Conservation (phyloP, 2,329 filamentous ascomycete species). For the Exophiala xenobiotica region DNA sequence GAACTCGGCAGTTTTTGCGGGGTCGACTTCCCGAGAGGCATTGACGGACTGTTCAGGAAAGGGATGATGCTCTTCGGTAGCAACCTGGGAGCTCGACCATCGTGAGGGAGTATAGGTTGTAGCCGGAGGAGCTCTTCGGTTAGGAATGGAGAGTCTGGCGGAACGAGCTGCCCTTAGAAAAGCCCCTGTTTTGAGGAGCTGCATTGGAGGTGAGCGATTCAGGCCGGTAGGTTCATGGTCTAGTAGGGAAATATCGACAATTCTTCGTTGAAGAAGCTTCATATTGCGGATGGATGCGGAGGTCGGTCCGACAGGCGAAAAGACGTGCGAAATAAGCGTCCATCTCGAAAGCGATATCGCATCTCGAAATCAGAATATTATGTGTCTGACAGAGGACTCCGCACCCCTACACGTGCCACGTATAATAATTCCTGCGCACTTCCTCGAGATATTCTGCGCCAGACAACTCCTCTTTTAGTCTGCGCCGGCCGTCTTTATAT, state of each 20-base stretch:
- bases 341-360: constrained; percentile 7
- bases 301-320: background rate
- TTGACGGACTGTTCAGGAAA: constrained; percentile 27
- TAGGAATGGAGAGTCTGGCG: constrained; percentile 15
- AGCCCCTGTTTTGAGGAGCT: constrained; percentile 27
- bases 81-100: constrained; percentile 21
- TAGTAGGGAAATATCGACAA: too few species aligned
- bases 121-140: constrained; percentile 4
- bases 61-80: constrained; percentile 6
- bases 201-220: constrained; percentile 17
- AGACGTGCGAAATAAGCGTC: background rate
- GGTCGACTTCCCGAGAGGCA: constrained; percentile 22
- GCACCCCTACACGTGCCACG: too few species aligned
- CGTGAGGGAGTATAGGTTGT: constrained; percentile 11
- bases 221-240: too few species aligned
- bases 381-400: too few species aligned
- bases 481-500: background rate
- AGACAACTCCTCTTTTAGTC: too few species aligned
- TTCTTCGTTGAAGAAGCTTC: background rate
- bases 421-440: too few species aligned
- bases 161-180: constrained; percentile 26
- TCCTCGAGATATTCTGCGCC: too few species aligned
- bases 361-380: too few species aligned
- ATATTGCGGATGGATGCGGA: background rate
- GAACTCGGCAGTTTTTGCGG: constrained; percentile 21